Conservation (phyloP, 1,284 basidiomycete species). For the Marasmius fiardii region DNA sequence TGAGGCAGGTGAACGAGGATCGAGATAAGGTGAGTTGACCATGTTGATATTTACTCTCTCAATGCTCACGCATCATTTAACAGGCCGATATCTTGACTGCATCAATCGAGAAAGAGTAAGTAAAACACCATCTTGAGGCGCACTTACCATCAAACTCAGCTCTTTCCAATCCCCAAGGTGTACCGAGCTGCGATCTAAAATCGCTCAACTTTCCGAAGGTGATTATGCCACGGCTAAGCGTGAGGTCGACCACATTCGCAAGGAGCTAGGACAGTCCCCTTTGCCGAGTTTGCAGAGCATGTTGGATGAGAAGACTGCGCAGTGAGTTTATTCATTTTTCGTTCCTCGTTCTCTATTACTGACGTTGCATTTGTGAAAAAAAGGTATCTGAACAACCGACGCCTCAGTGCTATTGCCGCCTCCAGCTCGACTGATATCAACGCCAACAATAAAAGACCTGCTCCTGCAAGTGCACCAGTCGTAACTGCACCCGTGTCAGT, state of each 20-base stretch:
- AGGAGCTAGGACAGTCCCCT: conserved; percentile 70
- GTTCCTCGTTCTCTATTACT: not conserved
- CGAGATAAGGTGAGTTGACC: conserved; percentile 10
- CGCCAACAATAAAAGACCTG: conserved; percentile 6
- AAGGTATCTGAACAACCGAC: conserved; percentile 45
- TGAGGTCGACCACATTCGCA: conserved; percentile 70
- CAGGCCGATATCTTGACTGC: conserved; percentile 38
- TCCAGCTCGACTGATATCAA: conserved; percentile 13
- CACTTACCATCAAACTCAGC: not conserved
- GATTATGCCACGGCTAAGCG: conserved; percentile 70
- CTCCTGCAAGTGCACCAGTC: not conserved
- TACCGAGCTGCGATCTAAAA: conserved; percentile 58
- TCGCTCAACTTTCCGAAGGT: conserved; percentile 62
- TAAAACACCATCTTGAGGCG: not conserved
- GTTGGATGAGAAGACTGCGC: conserved; percentile 68
- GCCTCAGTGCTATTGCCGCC: conserved; percentile 34
- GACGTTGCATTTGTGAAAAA: conserved; percentile 1
- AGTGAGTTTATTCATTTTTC: conserved; percentile 42
- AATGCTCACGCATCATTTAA: not conserved
- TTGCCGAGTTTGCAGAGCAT: conserved; percentile 66
- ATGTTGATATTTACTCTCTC: too few species aligned
- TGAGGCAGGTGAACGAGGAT: conserved; percentile 14
- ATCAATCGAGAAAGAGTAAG: conserved; percentile 59
- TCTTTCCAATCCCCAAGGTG: conserved; percentile 37
- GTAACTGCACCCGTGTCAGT: not conserved